phyloP scores from a whole-genome alignment of 139 green algal genomes.

The Picochlorum sp. region DNA sequence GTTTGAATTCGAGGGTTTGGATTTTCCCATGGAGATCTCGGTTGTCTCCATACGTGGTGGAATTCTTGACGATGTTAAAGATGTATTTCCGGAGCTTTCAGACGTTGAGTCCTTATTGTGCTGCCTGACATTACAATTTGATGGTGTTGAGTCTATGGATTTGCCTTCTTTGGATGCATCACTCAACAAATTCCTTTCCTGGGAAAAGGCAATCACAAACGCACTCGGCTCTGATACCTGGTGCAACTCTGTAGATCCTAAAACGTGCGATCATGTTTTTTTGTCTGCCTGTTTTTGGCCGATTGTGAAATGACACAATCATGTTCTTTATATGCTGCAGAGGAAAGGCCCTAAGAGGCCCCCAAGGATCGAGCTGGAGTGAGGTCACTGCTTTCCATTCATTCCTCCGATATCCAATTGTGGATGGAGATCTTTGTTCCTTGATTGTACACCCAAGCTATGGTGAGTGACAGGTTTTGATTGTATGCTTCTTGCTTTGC shows the following conservation, averaged over 20 bases:
- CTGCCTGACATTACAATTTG: conserved; percentile 24
- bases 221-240: conserved; percentile 6
- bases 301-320: too few species aligned
- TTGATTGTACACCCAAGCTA: conserved; percentile 28
- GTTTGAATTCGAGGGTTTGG: not conserved
- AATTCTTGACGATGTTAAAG: conserved; percentile 6
- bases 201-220: conserved; percentile 6
- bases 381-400: conserved; percentile 24
- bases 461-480: too few species aligned
- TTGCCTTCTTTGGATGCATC: conserved; percentile 34
- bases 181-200: conserved; percentile 32
- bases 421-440: conserved; percentile 21
- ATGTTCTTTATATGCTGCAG: not conserved
- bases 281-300: too few species aligned
- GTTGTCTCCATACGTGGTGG: conserved; percentile 13
- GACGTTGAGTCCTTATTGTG: not conserved
- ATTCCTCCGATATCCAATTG: conserved; percentile 26
- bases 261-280: not conserved
- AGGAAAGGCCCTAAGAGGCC: conserved; percentile 10
- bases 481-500: too few species aligned
- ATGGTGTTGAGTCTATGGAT: conserved; percentile 2
- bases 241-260: conserved; percentile 21
- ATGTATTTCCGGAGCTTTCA: conserved; percentile 20
- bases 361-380: conserved; percentile 22
- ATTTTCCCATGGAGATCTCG: conserved; percentile 20